Evolutionary conservation across 495 filamentous ascomycete genomes (phyloP), one percentile per base, ranked within the genome.

Genomic region (Aspergillus asperescens): DNA sequence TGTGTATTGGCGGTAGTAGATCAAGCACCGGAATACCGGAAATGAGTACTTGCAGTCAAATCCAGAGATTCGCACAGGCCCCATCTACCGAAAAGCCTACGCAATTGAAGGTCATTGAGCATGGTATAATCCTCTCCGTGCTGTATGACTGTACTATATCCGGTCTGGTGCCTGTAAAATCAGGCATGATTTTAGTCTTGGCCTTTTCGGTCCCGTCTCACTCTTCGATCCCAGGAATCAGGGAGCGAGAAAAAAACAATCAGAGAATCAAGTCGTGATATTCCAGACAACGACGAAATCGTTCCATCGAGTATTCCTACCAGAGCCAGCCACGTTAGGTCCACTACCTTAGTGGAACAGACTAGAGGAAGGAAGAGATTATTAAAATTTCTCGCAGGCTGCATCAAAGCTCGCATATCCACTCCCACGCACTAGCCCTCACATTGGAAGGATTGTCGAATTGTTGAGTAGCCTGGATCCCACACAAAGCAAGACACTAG

Each of bases 301-400:
- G 4, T 19, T 15, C 3, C 24, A 4, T 16, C 6, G 10, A 27
- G 8, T 13, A 35, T 54, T 39, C 34, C 58, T 51, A 57, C 57
- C 41, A 38, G 35, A 9, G 8, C 8, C 24, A 43, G 58, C 58
- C 58, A 60, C 58, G 50, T 57, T 40, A 48, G 24, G 24, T 41
- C 28, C 34, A 40, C 38, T 5, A 10, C 12, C 22, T 12, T 4
- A 12, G 37, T 43, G 25, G 48, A 23, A 51, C 7, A 20, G 1
- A 19, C 27, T 4, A 42, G 6, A 32, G 18, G 3, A 48, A 48
- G 35, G 20, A 45, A 45, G 22, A 52, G 19, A n/a, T n/a, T n/a
- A n/a, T n/a, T n/a, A 12, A 47, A 44, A 28, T 32, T 46, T 50
- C 16, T 24, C 40, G 32, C 31, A 40, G 23, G 46, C 35, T 45